Percentiles rank a stretch among this genome's conserved stretches.
Conservation (phyloP, 1,139 yeast species). For the Geotrichum europaeum region DNA sequence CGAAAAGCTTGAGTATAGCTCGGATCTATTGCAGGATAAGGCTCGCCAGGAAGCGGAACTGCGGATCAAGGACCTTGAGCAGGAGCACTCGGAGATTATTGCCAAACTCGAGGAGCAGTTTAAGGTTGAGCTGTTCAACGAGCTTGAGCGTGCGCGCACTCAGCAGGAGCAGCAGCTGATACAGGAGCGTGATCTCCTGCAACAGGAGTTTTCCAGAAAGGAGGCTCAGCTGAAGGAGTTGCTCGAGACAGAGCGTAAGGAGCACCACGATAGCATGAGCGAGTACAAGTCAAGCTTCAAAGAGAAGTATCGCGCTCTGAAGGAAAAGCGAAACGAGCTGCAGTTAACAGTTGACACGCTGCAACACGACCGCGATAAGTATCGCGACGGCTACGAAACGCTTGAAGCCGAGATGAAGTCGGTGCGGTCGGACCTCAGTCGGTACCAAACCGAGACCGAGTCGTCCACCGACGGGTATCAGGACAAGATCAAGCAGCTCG, state of each 20-base stretch:
- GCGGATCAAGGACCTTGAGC: slow-evolving; percentile 3
- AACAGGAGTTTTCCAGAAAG: slow-evolving; percentile 10
- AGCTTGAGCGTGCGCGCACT: slow-evolving; percentile 21
- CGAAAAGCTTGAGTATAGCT: slow-evolving; percentile 11
- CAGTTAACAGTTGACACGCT: slow-evolving; percentile 19
- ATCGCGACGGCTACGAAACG: slow-evolving; percentile 18
- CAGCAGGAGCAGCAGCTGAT: slow-evolving; percentile 24
- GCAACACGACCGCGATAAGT: slow-evolving; percentile 14
- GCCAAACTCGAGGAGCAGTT: slow-evolving; percentile 20
- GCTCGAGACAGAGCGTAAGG: slow-evolving; percentile 2
- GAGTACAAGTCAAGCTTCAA: slow-evolving; percentile 23
- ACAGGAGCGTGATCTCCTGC: slow-evolving; percentile 3
- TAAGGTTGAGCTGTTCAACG: slow-evolving; percentile 4
- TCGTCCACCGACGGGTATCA: neutral
- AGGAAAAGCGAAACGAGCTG: slow-evolving; percentile 18
- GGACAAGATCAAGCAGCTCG: neutral
- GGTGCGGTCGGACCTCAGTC: neutral
- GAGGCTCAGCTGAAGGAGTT: slow-evolving; percentile 2
- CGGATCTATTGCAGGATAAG: slow-evolving; percentile 29
- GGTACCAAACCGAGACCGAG: slow-evolving; percentile 4
- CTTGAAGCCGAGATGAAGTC: slow-evolving; percentile 3
- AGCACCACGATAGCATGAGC: slow-evolving; percentile 3
- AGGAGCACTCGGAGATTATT: slow-evolving; percentile 21
- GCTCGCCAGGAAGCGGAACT: slow-evolving; percentile 26
- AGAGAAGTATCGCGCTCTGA: slow-evolving; percentile 24